Evolutionary conservation across 2,329 filamentous ascomycete genomes (phyloP).

Genomic region (Dactylellina leptospora): DNA sequence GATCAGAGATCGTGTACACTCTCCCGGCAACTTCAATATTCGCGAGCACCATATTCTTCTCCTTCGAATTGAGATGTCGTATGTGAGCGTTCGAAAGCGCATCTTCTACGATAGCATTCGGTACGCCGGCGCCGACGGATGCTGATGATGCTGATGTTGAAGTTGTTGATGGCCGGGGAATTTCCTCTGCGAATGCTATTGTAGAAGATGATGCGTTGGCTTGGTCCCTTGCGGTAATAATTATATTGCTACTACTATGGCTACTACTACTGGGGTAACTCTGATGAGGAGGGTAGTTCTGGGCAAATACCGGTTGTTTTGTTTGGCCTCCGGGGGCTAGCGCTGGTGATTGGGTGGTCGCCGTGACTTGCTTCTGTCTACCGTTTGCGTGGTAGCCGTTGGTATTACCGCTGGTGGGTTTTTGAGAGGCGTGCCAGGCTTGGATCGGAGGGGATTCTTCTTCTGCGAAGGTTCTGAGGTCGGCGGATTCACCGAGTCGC

Average conservation of each 20-base stretch:
- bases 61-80: conserved; percentile 21
- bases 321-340: conserved; percentile 32
- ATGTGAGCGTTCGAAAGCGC: conserved; percentile 29
- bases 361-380: conserved; percentile 18
- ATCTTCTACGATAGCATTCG: conserved; percentile 35
- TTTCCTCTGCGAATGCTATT: conserved; percentile 36
- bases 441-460: conserved; percentile 37
- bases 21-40: conserved; percentile 25
- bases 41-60: conserved; percentile 31
- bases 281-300: conserved; percentile 44
- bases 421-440: conserved; percentile 17
- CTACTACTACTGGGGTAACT: conserved; percentile 20
- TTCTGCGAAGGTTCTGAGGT: conserved; percentile 44
- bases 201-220: conserved; percentile 26
- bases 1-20: conserved; percentile 5
- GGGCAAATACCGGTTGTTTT: conserved; percentile 54
- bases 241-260: conserved; percentile 21
- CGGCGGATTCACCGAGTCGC: conserved; percentile 43
- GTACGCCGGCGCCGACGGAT: conserved; percentile 14
- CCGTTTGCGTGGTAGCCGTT: conserved; percentile 44
- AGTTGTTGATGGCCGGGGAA: conserved; percentile 3
- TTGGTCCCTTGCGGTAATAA: conserved; percentile 21
- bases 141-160: conserved; percentile 4
- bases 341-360: conserved; percentile 32
- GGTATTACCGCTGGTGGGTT: conserved; percentile 8